Conservation (phyloP, 805 yeast species). For the Wickerhamiella azymoides region DNA sequence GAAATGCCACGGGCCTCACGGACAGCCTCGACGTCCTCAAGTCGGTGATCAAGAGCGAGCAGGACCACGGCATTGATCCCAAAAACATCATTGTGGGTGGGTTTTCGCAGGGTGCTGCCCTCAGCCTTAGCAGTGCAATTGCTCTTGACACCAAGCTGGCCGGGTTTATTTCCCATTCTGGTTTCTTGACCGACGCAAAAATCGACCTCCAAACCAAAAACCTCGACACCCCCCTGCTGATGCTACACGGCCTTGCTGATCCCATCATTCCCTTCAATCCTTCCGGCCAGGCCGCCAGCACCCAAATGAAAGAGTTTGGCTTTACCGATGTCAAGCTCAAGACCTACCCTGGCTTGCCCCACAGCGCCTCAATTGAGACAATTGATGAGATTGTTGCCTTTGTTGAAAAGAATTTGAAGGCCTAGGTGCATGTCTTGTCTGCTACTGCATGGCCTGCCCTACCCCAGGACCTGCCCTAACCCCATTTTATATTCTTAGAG, state of each 20-base stretch:
- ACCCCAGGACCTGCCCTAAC: not conserved
- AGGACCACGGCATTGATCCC: slow-evolving; percentile 25
- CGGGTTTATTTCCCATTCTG: slow-evolving; percentile 67
- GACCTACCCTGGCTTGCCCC: slow-evolving; percentile 50
- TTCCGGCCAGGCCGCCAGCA: slow-evolving; percentile 34
- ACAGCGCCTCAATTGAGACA: slow-evolving; percentile 56
- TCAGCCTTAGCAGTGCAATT: slow-evolving; percentile 34
- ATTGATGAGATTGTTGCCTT: slow-evolving; percentile 39
- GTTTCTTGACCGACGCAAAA: slow-evolving; percentile 37
- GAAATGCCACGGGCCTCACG: slow-evolving; percentile 28
- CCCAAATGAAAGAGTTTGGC: slow-evolving; percentile 32
- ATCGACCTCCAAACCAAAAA: slow-evolving; percentile 27
- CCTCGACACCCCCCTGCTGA: slow-evolving; percentile 61
- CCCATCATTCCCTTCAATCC: slow-evolving; percentile 38
- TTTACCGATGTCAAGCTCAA: slow-evolving; percentile 32
- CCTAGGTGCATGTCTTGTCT: too few relatives aligned
- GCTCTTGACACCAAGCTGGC: slow-evolving; percentile 41
- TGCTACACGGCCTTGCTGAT: slow-evolving; percentile 78
- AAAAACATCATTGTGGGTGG: slow-evolving; percentile 77
- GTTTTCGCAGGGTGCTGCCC: slow-evolving; percentile 86
- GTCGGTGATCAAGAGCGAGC: slow-evolving; percentile 23
- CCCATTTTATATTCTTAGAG: not conserved
- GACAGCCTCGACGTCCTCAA: slow-evolving; percentile 21
- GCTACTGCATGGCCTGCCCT: too few relatives aligned
- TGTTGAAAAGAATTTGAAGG: slow-evolving; percentile 26